Conservation (phyloP, 2,329 filamentous ascomycete genomes). For the Aspergillus proliferans region DNA sequence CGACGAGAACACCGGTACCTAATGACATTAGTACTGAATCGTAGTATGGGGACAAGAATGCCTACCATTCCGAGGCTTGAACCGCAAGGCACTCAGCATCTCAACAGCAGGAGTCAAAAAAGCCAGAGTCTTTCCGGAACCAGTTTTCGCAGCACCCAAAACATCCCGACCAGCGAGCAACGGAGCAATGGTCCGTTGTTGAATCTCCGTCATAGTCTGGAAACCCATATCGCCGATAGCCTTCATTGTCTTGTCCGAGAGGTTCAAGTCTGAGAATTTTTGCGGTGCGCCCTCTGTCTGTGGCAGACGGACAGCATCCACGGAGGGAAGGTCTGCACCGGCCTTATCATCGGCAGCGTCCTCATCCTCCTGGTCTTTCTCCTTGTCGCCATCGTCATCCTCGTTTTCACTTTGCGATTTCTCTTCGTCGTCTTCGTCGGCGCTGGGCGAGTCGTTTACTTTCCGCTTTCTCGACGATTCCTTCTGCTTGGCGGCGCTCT, state of each 20-base stretch:
- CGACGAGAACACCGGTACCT: slow-evolving; percentile 79
- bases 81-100: slow-evolving; percentile 81
- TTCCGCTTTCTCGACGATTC: neutral
- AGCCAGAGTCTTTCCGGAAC: slow-evolving; percentile 89
- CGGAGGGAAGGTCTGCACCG: slow-evolving; percentile 48
- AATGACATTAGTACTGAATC: slow-evolving; percentile 6
- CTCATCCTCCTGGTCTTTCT: slow-evolving; percentile 13
- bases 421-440: slow-evolving; percentile 27
- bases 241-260: slow-evolving; percentile 82
- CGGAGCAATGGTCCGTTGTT: slow-evolving; percentile 78
- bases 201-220: slow-evolving; percentile 91
- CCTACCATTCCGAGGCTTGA: slow-evolving; percentile 82
- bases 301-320: slow-evolving; percentile 49
- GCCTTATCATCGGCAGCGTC: slow-evolving; percentile 37
- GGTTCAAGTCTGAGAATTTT: slow-evolving; percentile 72
- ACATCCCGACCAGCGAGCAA: slow-evolving; percentile 85
- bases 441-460: slow-evolving; percentile 19
- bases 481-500: neutral
- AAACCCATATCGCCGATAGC: slow-evolving; percentile 91
- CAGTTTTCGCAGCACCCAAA: slow-evolving; percentile 90
- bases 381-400: slow-evolving; percentile 16
- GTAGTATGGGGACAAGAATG: neutral
- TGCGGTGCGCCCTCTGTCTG: slow-evolving; percentile 57
- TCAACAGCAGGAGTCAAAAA: slow-evolving; percentile 93
- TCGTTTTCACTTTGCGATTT: slow-evolving; percentile 3